These are phyloP conservation scores for Boletus tomentosulus DNA, from an alignment of 768 basidiomycete genomes.

Conservation along the genomic window DNA sequence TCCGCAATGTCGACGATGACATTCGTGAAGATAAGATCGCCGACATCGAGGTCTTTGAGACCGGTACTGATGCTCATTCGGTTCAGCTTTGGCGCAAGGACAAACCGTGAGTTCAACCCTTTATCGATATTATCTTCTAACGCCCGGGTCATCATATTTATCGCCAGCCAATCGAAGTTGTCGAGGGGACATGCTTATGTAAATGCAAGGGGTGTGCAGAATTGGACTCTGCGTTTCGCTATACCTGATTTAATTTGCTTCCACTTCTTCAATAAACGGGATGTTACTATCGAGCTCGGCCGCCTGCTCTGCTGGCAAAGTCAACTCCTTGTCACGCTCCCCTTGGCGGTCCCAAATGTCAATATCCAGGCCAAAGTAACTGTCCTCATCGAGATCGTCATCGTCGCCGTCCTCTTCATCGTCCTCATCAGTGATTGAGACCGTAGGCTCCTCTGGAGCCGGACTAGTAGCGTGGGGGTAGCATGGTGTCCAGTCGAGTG, in stretches of 20 bases:
- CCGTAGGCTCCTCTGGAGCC: background rate
- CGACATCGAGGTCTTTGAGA: background rate
- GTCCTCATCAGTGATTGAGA: background rate
- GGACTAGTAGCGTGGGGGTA: background rate
- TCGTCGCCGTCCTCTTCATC: background rate
- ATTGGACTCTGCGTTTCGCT: too few species aligned
- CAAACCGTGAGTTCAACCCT: too few species aligned
- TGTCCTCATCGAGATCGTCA: background rate
- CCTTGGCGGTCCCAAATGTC: background rate
- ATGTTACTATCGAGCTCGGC: background rate
- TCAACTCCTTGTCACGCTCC: background rate
- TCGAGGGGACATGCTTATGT: too few species aligned
- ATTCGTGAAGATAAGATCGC: background rate
- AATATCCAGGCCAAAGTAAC: background rate
- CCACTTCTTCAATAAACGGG: background rate
- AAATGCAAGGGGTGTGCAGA: too few species aligned
- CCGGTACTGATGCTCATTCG: too few species aligned
- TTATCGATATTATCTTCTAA: too few species aligned
- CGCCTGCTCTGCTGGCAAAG: background rate
- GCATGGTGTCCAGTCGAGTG: background rate
- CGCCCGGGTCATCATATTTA: too few species aligned
- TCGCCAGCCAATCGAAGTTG: too few species aligned
- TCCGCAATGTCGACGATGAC: background rate
- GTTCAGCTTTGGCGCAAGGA: too few species aligned
- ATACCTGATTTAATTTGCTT: background rate